These are phyloP conservation scores for Yamadazyma sp. DNA, from an alignment of 805 yeast genomes.

Conservation along the genomic window DNA sequence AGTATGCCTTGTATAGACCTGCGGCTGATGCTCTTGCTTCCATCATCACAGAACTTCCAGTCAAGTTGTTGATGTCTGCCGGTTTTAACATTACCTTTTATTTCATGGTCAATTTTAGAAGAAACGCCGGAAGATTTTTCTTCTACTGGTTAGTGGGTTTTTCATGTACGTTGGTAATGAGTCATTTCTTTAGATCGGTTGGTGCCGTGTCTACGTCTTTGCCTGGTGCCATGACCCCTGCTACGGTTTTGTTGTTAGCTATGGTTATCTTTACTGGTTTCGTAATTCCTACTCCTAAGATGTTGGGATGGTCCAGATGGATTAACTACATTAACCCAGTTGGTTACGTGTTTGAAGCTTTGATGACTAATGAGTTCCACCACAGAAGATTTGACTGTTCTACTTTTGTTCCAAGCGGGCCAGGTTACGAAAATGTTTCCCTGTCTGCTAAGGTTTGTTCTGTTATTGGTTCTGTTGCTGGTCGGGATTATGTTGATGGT, in stretches of 20 bases:
- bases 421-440: slow-evolving; percentile 43
- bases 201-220: slow-evolving; percentile 43
- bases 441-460: slow-evolving; percentile 50
- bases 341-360: slow-evolving; percentile 50
- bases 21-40: slow-evolving; percentile 70
- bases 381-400: slow-evolving; percentile 43
- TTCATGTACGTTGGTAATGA: slow-evolving; percentile 36
- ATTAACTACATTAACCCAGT: slow-evolving; percentile 44
- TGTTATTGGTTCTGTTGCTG: slow-evolving; percentile 59
- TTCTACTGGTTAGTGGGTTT: slow-evolving; percentile 30
- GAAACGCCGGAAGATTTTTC: slow-evolving; percentile 36
- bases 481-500: slow-evolving; percentile 55
- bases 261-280: slow-evolving; percentile 55
- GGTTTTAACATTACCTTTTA: slow-evolving; percentile 31
- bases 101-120: slow-evolving; percentile 50
- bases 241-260: slow-evolving; percentile 36
- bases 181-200: slow-evolving; percentile 40
- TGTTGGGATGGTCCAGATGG: slow-evolving; percentile 68
- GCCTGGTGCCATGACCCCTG: slow-evolving; percentile 38
- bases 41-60: slow-evolving; percentile 54
- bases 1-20: slow-evolving; percentile 69
- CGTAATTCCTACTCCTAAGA: slow-evolving; percentile 41
- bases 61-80: slow-evolving; percentile 47
- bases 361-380: slow-evolving; percentile 58
- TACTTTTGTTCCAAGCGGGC: slow-evolving; percentile 58